Evolutionary conservation across 2,329 filamentous ascomycete species (phyloP), one percentile per base, ranked within the genome.

Genomic region (Epichloe uncinata): DNA sequence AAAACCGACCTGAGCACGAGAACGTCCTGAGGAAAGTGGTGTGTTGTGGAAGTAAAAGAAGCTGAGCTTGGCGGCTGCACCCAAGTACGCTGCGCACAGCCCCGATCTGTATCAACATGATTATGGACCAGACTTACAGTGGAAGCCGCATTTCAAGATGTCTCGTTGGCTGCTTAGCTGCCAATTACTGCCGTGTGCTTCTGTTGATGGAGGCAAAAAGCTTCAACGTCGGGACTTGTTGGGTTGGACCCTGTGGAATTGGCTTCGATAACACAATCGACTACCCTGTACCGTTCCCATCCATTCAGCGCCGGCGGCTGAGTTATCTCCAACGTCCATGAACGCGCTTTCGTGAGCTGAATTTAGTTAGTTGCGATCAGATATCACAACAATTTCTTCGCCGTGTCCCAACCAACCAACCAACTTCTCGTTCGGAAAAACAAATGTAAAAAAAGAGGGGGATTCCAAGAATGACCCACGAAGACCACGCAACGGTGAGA

Each of bases 1-100:
- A 35, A 12, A 36, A 46, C 50, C 37, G 20, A 53, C 52, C 44
- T 50, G 52, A 53, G 38, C 42, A 48, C 35, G 45, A 45, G 36
- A 44, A 45, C 5, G 42, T 15, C 5, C 50, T 34, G 18, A 22
- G 2, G 7, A 37, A 34, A 33, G 35, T 13, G 30, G 18, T 57
- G 51, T 52, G 30, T 11, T 9, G 30, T 11, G 30, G 30, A 11
- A 30, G 56, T 7, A 50, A 50, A 37, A 20, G 51, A 37, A 20
- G 38, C 40, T 38, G 49, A 55, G 53, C 50, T 58, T 56, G 47
- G 52, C 56, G 36, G 53, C 51, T 56, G 57, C 54, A 52, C 42
- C 54, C 54, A 53, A 60, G 47, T 36, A 69, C 59, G 51, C 57
- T 56, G 22, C 57, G 60, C 57, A 60, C 53, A 52, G 56, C 53